Conservation (phyloP, 768 basidiomycete genomes). For the Phlebiopsis flavidoalba region DNA sequence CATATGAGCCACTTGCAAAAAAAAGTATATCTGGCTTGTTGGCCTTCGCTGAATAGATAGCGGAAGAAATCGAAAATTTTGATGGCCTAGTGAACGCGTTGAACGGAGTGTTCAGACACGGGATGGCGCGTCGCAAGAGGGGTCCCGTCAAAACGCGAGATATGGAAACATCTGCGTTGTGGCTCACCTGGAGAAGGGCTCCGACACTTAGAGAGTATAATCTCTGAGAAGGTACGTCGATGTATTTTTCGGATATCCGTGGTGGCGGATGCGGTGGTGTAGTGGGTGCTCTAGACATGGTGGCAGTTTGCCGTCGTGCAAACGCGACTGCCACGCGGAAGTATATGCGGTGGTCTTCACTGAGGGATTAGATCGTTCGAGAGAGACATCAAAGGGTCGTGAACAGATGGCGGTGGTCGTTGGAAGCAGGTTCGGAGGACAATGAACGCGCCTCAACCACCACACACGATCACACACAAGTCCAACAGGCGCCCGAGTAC, state of each 20-base stretch:
- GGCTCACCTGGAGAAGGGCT: conserved; percentile 65
- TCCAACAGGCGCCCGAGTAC: neutral
- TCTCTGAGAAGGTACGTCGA: conserved; percentile 77
- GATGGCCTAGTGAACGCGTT: conserved; percentile 45
- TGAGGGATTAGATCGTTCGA: neutral
- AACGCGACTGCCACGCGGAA: neutral
- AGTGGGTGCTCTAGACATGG: conserved; percentile 17
- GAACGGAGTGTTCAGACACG: neutral
- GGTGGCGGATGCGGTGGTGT: conserved; percentile 28
- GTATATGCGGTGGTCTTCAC: neutral
- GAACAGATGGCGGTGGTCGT: neutral
- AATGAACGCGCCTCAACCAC: conserved; percentile 5
- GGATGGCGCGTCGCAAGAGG: neutral
- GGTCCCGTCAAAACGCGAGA: neutral
- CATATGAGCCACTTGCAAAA: conserved; percentile 76
- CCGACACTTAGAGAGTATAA: conserved; percentile 75
- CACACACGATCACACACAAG: neutral
- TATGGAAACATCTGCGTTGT: neutral
- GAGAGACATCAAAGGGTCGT: conserved; percentile 2
- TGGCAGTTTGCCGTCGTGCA: neutral
- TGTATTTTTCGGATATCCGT: conserved; percentile 65
- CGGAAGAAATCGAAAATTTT: conserved; percentile 70
- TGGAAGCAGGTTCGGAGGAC: conserved; percentile 1
- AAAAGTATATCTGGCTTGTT: conserved; percentile 37
- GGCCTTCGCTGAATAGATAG: conserved; percentile 42